A percentile compares a stretch with the other conserved stretches of the same genome.
These are phyloP conservation scores for Fomitopsis pinicola DNA, from an alignment of 1,284 basidiomycete species.

Conservation along the genomic window DNA sequence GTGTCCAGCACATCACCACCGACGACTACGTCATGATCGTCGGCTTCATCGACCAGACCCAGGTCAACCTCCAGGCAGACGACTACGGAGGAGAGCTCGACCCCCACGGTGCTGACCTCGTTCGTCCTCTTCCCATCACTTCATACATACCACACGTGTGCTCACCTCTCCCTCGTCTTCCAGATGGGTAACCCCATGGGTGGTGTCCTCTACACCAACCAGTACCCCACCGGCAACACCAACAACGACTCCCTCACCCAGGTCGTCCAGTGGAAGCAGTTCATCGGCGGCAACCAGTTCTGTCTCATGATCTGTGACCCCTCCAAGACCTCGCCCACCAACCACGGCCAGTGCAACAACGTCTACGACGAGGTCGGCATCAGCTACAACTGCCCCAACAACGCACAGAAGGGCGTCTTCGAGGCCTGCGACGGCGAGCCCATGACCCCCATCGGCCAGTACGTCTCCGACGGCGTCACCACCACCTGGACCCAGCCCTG, in stretches of 20 bases:
- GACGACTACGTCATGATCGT: slow-evolving; percentile 62
- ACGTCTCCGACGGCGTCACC: slow-evolving; percentile 40
- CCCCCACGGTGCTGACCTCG: slow-evolving; percentile 41
- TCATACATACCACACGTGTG: not conserved
- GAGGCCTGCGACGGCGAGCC: slow-evolving; percentile 53
- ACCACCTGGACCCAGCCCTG: slow-evolving; percentile 57
- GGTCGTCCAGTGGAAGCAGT: slow-evolving; percentile 44
- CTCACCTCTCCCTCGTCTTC: not conserved
- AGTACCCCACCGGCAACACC: slow-evolving; percentile 31
- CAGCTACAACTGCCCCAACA: slow-evolving; percentile 43
- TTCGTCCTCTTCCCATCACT: slow-evolving; percentile 13
- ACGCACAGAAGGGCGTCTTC: slow-evolving; percentile 35
- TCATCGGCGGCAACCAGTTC: slow-evolving; percentile 43
- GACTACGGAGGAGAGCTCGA: slow-evolving; percentile 72
- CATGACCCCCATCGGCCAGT: slow-evolving; percentile 55
- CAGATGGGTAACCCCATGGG: slow-evolving; percentile 51
- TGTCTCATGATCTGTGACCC: slow-evolving; percentile 56
- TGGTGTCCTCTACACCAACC: slow-evolving; percentile 46
- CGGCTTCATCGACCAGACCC: slow-evolving; percentile 59
- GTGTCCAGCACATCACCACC: slow-evolving; percentile 63
- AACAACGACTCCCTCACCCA: slow-evolving; percentile 34
- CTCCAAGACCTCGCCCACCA: slow-evolving; percentile 27
- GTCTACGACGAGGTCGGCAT: slow-evolving; percentile 48
- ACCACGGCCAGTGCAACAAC: slow-evolving; percentile 41
- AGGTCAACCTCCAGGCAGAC: slow-evolving; percentile 45